phyloP scores from a whole-genome alignment of 2,329 filamentous ascomycete species.

The Penicillium sp. region DNA sequence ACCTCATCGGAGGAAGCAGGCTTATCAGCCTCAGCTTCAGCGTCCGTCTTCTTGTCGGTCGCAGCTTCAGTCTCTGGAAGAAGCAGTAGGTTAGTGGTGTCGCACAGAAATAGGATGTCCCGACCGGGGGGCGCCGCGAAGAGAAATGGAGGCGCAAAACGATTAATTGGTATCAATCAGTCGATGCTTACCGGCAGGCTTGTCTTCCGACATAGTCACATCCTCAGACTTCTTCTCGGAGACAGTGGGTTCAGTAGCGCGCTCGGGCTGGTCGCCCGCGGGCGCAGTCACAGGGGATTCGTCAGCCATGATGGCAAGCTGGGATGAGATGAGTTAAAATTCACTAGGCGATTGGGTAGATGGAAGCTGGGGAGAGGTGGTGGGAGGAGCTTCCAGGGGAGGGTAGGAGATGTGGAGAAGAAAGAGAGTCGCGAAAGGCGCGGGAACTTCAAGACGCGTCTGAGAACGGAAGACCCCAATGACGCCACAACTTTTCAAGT shows the following conservation, averaged over 20 bases:
- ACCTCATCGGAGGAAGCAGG: conserved; percentile 18
- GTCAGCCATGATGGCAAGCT: conserved; percentile 33
- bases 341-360: conserved; percentile 9
- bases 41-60: conserved; percentile 24
- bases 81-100: conserved; percentile 15
- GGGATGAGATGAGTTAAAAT: conserved; percentile 10
- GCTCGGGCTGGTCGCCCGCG: conserved; percentile 29
- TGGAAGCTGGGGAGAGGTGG: conserved; percentile 11
- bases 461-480: conserved; percentile 17
- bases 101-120: conserved; percentile 11
- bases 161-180: background rate
- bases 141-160: background rate
- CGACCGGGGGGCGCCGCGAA: background rate
- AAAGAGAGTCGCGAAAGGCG: conserved; percentile 23
- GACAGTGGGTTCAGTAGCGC: conserved; percentile 23
- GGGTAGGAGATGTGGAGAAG: conserved; percentile 22
- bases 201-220: conserved; percentile 14
- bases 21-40: conserved; percentile 25
- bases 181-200: conserved; percentile 17
- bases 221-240: conserved; percentile 18
- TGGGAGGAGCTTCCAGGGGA: conserved; percentile 19
- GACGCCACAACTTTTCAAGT: conserved; percentile 17
- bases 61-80: conserved; percentile 15
- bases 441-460: conserved; percentile 22
- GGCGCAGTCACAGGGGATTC: conserved; percentile 29